These are phyloP conservation scores for Calonectria ilicicola DNA, from an alignment of 2,329 filamentous ascomycete species.

Conservation along the genomic window DNA sequence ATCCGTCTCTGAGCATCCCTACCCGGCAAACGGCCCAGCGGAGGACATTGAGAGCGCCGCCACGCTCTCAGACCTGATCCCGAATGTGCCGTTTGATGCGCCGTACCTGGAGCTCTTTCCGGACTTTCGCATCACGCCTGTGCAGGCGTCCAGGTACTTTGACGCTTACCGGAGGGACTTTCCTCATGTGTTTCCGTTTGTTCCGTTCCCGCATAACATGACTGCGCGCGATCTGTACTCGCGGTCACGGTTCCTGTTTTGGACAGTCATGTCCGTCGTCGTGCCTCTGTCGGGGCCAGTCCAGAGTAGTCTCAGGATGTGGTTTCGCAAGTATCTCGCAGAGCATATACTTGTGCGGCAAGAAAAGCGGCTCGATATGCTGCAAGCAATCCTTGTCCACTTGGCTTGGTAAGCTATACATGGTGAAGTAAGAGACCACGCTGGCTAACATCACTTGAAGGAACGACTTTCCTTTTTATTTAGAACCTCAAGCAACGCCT, in stretches of 20 bases:
- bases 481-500: conserved; percentile 51
- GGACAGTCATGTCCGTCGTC: conserved; percentile 49
- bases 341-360: conserved; percentile 51
- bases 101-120: conserved; percentile 47
- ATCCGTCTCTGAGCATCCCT: background rate
- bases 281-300: conserved; percentile 46
- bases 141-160: conserved; percentile 48
- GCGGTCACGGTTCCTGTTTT: conserved; percentile 51
- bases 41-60: background rate
- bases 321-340: conserved; percentile 53
- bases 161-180: conserved; percentile 49
- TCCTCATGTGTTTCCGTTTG: conserved; percentile 53
- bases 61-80: background rate
- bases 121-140: conserved; percentile 47
- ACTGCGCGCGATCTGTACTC: conserved; percentile 47
- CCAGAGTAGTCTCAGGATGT: conserved; percentile 48
- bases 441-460: conserved; percentile 31
- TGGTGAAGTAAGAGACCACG: background rate
- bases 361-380: conserved; percentile 49
- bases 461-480: conserved; percentile 54
- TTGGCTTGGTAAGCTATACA: conserved; percentile 49
- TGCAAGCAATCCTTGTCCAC: conserved; percentile 54
- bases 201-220: conserved; percentile 43
- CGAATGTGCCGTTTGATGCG: conserved; percentile 10
- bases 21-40: background rate